These are phyloP conservation scores for Spinellus fusiger DNA, from an alignment of 192 early-diverging fungal species.

Conservation along the genomic window DNA sequence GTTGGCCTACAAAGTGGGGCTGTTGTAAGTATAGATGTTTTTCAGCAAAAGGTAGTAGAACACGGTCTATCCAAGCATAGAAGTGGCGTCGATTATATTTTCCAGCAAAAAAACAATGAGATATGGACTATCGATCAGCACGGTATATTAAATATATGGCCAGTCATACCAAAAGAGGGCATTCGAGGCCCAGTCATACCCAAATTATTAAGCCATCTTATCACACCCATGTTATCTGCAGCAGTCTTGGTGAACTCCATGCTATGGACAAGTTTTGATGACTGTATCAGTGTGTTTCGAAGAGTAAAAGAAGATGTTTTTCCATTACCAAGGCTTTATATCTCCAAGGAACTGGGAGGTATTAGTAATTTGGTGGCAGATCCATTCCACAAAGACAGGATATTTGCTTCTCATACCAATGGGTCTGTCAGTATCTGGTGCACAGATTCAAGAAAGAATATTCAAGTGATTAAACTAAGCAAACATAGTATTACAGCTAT, in stretches of 20 bases:
- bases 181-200: background rate
- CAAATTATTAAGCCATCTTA: conserved; percentile 5
- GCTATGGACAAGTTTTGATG: conserved; percentile 58
- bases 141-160: conserved; percentile 55
- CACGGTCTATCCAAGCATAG: conserved; percentile 38
- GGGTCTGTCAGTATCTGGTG: conserved; percentile 75
- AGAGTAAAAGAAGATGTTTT: conserved; percentile 21
- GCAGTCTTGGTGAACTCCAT: conserved; percentile 38
- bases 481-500: conserved; percentile 61
- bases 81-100: conserved; percentile 44
- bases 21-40: conserved; percentile 47
- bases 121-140: conserved; percentile 66
- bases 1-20: conserved; percentile 53
- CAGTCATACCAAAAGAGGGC: background rate
- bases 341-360: conserved; percentile 45
- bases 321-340: conserved; percentile 20
- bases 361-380: conserved; percentile 48
- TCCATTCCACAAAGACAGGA: conserved; percentile 32
- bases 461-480: conserved; percentile 42
- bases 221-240: conserved; percentile 32
- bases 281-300: conserved; percentile 51
- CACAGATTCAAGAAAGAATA: conserved; percentile 32
- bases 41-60: conserved; percentile 31
- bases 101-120: conserved; percentile 40
- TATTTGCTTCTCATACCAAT: conserved; percentile 71